Percentiles rank a stretch among this genome's conserved stretches.
These are phyloP conservation scores for Torulaspora franciscae DNA, from an alignment of 805 yeast species.

Conservation along the genomic window DNA sequence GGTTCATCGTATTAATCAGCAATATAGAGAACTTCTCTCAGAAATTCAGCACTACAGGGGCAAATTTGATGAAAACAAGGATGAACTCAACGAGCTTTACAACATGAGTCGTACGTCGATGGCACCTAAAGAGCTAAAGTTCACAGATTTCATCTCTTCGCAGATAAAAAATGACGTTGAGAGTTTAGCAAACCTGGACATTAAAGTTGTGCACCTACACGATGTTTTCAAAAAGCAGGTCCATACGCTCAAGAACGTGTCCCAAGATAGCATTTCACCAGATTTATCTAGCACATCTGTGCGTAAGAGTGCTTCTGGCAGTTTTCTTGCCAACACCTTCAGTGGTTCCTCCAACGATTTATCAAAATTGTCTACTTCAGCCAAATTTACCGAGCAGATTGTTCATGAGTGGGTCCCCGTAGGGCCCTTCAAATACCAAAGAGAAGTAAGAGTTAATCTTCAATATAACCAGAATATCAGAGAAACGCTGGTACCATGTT, in stretches of 20 bases:
- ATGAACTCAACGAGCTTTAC: constrained; percentile 27
- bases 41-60: constrained; percentile 14
- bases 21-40: constrained; percentile 19
- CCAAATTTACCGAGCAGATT: constrained; percentile 23
- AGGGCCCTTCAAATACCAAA: constrained; percentile 33
- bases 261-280: constrained; percentile 13
- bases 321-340: constrained; percentile 12
- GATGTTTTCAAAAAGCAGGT: constrained; percentile 32
- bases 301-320: constrained; percentile 10
- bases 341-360: constrained; percentile 12
- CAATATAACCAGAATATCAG: constrained; percentile 40
- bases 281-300: constrained; percentile 13
- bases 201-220: constrained; percentile 18
- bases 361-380: constrained; percentile 12
- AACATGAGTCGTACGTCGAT: constrained; percentile 18
- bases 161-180: constrained; percentile 32
- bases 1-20: constrained; percentile 22
- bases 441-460: constrained; percentile 40
- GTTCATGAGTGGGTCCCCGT: constrained; percentile 28
- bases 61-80: constrained; percentile 23
- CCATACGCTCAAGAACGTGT: constrained; percentile 20
- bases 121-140: constrained; percentile 24
- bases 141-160: constrained; percentile 29
- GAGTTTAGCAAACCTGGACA: constrained; percentile 28
- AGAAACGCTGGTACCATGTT: constrained; percentile 54